These are phyloP conservation scores for Ophiobolus disseminans DNA, from an alignment of 2,329 filamentous ascomycete species.

Conservation along the genomic window DNA sequence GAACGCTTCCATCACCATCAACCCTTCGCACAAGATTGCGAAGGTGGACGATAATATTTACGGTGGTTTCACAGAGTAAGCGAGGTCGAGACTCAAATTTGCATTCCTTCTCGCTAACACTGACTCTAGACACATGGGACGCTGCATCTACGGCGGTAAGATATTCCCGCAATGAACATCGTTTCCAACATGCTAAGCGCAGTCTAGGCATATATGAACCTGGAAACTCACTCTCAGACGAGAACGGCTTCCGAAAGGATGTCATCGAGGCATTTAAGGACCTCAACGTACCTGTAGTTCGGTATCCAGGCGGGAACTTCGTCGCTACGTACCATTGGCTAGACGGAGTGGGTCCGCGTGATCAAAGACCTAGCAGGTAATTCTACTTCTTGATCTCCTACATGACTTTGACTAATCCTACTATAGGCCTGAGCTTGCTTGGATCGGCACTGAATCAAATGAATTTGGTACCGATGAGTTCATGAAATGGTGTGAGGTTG, in stretches of 20 bases:
- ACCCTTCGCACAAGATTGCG: constrained; percentile 69
- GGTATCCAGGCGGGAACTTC: constrained; percentile 86
- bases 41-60: constrained; percentile 83
- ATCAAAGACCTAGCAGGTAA: constrained; percentile 67
- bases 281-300: constrained; percentile 76
- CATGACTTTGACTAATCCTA: background rate
- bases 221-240: constrained; percentile 73
- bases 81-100: constrained; percentile 13
- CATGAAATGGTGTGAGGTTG: constrained; percentile 77
- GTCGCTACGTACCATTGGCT: constrained; percentile 85
- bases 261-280: constrained; percentile 77
- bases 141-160: constrained; percentile 75
- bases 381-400: constrained; percentile 6
- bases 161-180: background rate
- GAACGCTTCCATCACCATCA: constrained; percentile 69
- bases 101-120: constrained; percentile 28
- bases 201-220: constrained; percentile 76
- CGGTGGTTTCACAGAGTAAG: constrained; percentile 83
- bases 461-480: constrained; percentile 88
- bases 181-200: background rate
- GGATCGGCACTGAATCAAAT: constrained; percentile 78
- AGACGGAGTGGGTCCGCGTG: constrained; percentile 77
- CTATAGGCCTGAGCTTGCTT: constrained; percentile 74
- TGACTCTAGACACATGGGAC: constrained; percentile 76
- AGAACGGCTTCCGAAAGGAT: constrained; percentile 78